These are phyloP conservation scores for Ichthyophonus hoferi DNA, from an alignment of 208 protist genomes.

Conservation along the genomic window DNA sequence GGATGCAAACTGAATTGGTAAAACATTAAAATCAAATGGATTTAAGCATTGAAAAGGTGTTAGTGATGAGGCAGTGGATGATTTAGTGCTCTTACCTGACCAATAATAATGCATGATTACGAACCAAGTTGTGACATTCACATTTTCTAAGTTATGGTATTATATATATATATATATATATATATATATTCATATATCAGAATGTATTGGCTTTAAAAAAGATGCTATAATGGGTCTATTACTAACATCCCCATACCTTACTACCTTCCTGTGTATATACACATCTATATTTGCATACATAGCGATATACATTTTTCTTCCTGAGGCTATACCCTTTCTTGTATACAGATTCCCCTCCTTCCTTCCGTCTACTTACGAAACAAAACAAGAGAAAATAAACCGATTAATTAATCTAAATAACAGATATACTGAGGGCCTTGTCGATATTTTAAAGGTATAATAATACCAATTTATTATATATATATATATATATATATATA, in stretches of 20 bases:
- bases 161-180: neutral
- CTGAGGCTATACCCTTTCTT: neutral
- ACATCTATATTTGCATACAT: neutral
- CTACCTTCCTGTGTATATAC: neutral
- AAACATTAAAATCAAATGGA: too few species aligned
- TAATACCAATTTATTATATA: too few species aligned
- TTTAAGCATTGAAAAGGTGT: too few species aligned
- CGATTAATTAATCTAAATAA: neutral
- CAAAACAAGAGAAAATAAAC: neutral
- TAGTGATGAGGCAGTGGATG: too few species aligned
- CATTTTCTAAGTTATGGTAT: neutral
- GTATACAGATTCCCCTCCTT: neutral
- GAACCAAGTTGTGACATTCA: neutral
- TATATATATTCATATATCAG: neutral
- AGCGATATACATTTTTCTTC: neutral
- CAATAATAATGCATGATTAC: too few species aligned
- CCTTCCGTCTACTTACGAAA: neutral
- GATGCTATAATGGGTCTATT: too few species aligned
- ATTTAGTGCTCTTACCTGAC: too few species aligned
- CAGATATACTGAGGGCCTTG: neutral
- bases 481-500: too few species aligned
- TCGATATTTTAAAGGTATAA: neutral
- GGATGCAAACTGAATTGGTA: too few species aligned
- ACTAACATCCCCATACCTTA: too few species aligned
- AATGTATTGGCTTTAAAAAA: neutral